Evolutionary conservation across 257 asterid species (phyloP).

Genomic region (Euphrasia confusa): DNA sequence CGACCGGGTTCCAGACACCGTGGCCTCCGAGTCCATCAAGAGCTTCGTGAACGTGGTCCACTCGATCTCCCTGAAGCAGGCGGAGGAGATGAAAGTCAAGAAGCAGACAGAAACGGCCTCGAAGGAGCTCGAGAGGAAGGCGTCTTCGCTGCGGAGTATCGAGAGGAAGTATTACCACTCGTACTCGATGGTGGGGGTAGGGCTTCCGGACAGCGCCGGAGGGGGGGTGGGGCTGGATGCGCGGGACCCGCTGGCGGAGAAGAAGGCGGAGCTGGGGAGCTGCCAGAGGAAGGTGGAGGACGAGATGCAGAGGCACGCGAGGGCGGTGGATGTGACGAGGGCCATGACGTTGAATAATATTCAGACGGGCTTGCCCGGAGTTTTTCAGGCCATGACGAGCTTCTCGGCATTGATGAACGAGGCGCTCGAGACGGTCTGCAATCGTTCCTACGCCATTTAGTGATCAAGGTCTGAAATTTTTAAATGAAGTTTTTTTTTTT

Average conservation of each 20-base stretch:
- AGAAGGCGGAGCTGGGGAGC: conserved; percentile 73
- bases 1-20: conserved; percentile 88
- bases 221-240: conserved; percentile 69
- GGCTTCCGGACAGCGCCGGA: conserved; percentile 62
- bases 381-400: conserved; percentile 96
- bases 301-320: conserved; percentile 72
- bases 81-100: conserved; percentile 85
- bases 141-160: conserved; percentile 68
- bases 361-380: conserved; percentile 95
- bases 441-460: conserved; percentile 72
- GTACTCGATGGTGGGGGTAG: conserved; percentile 79
- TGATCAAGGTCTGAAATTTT: background rate
- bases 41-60: conserved; percentile 91
- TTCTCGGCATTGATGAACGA: conserved; percentile 74
- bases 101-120: conserved; percentile 63
- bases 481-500: too few species aligned
- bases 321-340: conserved; percentile 86
- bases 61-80: conserved; percentile 64
- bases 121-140: conserved; percentile 87
- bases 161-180: conserved; percentile 84
- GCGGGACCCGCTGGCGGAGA: conserved; percentile 88
- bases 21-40: conserved; percentile 91
- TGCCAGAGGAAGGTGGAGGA: conserved; percentile 92
- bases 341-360: conserved; percentile 88
- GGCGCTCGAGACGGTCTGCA: conserved; percentile 78